Conservation (phyloP, 331 rosid species). For the Quercus tomentella region DNA sequence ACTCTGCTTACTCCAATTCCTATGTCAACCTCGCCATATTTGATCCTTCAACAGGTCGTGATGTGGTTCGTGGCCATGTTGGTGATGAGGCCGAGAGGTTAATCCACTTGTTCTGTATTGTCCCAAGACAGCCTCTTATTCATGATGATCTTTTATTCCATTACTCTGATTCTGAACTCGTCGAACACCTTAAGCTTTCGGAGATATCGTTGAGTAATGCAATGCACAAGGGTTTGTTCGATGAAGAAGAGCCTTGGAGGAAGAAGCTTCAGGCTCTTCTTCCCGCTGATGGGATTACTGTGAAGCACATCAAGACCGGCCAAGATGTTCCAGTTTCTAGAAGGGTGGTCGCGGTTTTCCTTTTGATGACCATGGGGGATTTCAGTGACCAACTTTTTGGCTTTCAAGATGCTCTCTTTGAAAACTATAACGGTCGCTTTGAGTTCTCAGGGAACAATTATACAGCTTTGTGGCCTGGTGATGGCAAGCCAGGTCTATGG, state of each 20-base stretch:
- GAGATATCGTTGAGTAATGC: slow-evolving; percentile 36
- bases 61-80: slow-evolving; percentile 52
- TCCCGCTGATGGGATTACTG: slow-evolving; percentile 52
- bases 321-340: slow-evolving; percentile 65
- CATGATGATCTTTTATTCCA: slow-evolving; percentile 74
- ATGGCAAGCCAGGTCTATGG: slow-evolving; percentile 86
- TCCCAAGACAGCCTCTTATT: slow-evolving; percentile 70
- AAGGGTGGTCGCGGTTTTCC: slow-evolving; percentile 55
- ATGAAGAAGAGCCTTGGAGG: slow-evolving; percentile 55
- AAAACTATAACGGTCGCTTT: slow-evolving; percentile 47
- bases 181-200: slow-evolving; percentile 49
- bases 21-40: slow-evolving; percentile 91
- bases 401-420: slow-evolving; percentile 62
- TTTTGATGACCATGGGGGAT: slow-evolving; percentile 82
- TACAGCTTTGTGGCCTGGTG: slow-evolving; percentile 65
- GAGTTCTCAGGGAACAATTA: slow-evolving; percentile 56
- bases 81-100: slow-evolving; percentile 62
- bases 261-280: slow-evolving; percentile 50
- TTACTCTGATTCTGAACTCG: slow-evolving; percentile 57
- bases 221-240: slow-evolving; percentile 21
- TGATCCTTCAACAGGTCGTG: slow-evolving; percentile 76
- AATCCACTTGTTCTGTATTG: slow-evolving; percentile 69
- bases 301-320: slow-evolving; percentile 63
- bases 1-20: slow-evolving; percentile 90
- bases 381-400: slow-evolving; percentile 73